Evolutionary conservation across 1,139 yeast genomes (phyloP), one percentile per base, ranked within the genome.

Genomic region (Pichia sp.): DNA sequence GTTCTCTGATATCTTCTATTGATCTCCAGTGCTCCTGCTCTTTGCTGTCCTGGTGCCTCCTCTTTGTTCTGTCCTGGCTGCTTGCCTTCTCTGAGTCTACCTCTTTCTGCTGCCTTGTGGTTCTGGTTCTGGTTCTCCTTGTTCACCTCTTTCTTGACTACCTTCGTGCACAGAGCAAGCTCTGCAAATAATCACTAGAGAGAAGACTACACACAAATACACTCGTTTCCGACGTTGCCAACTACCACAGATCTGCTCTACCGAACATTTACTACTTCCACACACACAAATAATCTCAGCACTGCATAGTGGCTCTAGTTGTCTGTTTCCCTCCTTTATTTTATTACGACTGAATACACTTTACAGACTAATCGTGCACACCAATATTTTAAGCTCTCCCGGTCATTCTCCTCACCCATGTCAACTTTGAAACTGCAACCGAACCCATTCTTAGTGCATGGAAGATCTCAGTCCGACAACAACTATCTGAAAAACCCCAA

Each of bases 391-490:
- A 4, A 45, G n/a, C 30, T 31, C 32, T 16, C n/a, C 30, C n/a
- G 5, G 15, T 50, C 42, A 8, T n/a, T 16, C 11, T 30, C 19
- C 32, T 26, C 32, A 26, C 26, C 41, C 26, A 54, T 51, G 54
- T 51, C 52, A 11, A 45, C 49, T 8, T 34, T 51, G 5, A 48
- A 36, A 8, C 30, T 47, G 8, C 45, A 51, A 23, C n/a, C 45
- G 16, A 54, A 54, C 26, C 57, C 54, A 19, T 54, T 54, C 31
- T 26, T 54, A 41, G 46, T 48, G 8, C 51, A 48, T 31, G 51
- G 46, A 38, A 48, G 51, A 41, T 48, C 51, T 8, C 51, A 48
- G 4, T 48, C 51, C 34, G 52, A 54, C 34, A 43, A 45, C 10
- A 8, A 50, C 44, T 23, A 34, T 42, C n/a, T 46, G 47, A 16